These are phyloP conservation scores for Podospora pseudocomata DNA, from an alignment of 495 filamentous ascomycete species.

Conservation along the genomic window DNA sequence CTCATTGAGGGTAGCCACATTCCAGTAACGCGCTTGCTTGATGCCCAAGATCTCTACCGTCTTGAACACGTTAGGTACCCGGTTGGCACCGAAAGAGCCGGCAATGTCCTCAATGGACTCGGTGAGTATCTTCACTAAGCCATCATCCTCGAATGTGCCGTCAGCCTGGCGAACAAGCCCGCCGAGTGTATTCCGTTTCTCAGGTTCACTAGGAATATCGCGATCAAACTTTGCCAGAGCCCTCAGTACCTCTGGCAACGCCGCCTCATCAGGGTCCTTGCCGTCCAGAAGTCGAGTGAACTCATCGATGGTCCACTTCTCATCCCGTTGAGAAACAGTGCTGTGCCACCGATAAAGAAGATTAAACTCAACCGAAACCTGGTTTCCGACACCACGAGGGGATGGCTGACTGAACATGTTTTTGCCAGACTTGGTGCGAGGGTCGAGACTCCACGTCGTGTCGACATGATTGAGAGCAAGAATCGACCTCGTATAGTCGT, in stretches of 20 bases:
- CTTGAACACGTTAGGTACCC: conserved; percentile 63
- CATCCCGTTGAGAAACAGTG: conserved; percentile 59
- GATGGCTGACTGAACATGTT: conserved; percentile 27
- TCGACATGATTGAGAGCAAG: conserved; percentile 61
- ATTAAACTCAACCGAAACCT: conserved; percentile 73
- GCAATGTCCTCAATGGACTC: conserved; percentile 51
- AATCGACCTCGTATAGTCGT: conserved; percentile 77
- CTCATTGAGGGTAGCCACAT: conserved; percentile 72
- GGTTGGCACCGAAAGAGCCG: conserved; percentile 58
- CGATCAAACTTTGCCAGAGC: conserved; percentile 52
- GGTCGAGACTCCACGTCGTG: conserved; percentile 74
- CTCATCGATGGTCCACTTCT: conserved; percentile 61
- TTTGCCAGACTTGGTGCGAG: conserved; percentile 51
- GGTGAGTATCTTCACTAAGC: conserved; percentile 57
- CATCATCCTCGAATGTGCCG: conserved; percentile 52
- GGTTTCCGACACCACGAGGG: conserved; percentile 64
- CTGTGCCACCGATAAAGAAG: conserved; percentile 70
- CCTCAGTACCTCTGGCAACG: conserved; percentile 47
- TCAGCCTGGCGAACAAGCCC: conserved; percentile 50
- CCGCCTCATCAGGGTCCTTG: conserved; percentile 46
- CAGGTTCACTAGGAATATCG: conserved; percentile 51
- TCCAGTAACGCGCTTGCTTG: conserved; percentile 71
- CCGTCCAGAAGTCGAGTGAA: conserved; percentile 56
- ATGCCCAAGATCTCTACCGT: conserved; percentile 76
- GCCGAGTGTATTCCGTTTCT: conserved; percentile 52